phyloP scores from a whole-genome alignment of 495 filamentous ascomycete genomes.

The Tuber microsphaerosporum region DNA sequence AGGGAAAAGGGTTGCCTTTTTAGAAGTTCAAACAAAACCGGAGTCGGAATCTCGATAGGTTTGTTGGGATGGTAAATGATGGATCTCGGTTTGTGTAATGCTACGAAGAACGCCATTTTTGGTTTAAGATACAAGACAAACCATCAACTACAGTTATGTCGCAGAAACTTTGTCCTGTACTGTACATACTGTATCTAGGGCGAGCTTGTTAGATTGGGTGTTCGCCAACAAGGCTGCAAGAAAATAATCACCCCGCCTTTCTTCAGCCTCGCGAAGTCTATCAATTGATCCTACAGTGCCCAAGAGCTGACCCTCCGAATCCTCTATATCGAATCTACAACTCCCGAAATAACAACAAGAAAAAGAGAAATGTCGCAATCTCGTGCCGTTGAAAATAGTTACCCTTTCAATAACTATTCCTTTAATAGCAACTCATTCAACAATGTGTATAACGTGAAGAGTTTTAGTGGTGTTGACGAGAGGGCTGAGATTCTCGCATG shows the following conservation, averaged over 20 bases:
- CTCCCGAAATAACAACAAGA: neutral
- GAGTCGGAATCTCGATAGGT: no score
- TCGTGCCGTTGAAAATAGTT: neutral
- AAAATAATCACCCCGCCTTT: neutral
- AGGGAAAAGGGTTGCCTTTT: no score
- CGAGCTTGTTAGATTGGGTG: no score
- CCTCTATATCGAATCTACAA: neutral
- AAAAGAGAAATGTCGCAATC: neutral
- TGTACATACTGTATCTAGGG: no score
- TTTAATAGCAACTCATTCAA: neutral
- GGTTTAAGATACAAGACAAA: no score
- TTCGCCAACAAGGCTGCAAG: no score
- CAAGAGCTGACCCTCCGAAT: neutral
- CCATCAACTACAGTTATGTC: no score
- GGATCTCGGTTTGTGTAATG: no score
- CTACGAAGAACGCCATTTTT: no score
- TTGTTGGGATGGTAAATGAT: no score
- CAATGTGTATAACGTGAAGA: neutral
- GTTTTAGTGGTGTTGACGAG: neutral
- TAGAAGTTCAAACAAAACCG: no score
- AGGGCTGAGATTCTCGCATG: neutral
- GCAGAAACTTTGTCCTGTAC: no score
- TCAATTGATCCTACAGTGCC: neutral
- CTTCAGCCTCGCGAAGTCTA: neutral
- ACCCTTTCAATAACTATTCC: neutral